Conservation (phyloP, 176 grass and related monocot genomes). For the Lolium rigidum region DNA sequence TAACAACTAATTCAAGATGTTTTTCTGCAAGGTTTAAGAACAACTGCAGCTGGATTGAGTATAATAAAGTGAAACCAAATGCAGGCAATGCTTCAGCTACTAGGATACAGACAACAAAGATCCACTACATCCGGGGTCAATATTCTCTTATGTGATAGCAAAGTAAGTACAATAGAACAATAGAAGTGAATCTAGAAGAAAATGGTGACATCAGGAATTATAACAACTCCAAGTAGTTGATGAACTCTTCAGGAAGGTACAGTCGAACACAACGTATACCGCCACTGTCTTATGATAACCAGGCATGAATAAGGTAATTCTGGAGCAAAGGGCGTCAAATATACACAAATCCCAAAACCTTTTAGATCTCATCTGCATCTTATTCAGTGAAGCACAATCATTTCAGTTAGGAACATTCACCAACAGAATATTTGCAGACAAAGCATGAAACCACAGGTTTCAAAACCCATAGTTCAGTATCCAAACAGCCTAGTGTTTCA, state of each 20-base stretch:
- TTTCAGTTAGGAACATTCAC: too few species aligned
- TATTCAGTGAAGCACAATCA: not conserved
- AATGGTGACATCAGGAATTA: not conserved
- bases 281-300: not conserved
- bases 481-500: too few species aligned
- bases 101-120: not conserved
- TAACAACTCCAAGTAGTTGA: not conserved
- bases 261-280: not conserved
- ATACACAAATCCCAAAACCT: not conserved
- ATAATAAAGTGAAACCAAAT: too few species aligned
- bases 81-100: not conserved
- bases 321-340: not conserved
- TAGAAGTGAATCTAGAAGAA: not conserved
- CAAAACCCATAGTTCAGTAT: too few species aligned
- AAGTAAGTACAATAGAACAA: not conserved
- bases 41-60: too few species aligned
- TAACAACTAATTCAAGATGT: too few species aligned
- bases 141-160: not conserved
- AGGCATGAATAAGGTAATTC: not conserved
- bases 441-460: not conserved
- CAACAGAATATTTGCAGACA: not conserved
- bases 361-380: not conserved
- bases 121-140: not conserved
- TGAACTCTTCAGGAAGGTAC: not conserved
- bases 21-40: too few species aligned